Evolutionary conservation across 441 rosid genomes (phyloP).

Genomic region (Pelargonium fulgidum): DNA sequence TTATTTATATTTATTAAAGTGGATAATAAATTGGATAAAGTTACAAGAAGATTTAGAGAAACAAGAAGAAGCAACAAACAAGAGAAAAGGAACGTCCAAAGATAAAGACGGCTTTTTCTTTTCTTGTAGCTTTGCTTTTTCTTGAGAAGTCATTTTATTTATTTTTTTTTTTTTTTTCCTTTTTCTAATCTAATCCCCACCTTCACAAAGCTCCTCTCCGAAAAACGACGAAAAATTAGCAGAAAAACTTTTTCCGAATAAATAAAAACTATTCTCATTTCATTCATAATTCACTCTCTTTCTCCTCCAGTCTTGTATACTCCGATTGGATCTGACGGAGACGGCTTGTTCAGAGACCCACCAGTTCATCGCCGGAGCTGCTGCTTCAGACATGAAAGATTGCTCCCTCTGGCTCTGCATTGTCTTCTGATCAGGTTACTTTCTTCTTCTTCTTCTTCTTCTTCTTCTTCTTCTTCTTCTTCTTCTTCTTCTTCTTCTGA

Average conservation of each 20-base stretch:
- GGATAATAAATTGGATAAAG: too few relatives aligned
- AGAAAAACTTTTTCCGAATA: background rate
- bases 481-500: background rate
- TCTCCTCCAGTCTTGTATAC: background rate
- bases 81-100: background rate
- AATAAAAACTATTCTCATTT: background rate
- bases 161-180: background rate
- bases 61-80: background rate
- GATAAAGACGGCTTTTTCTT: background rate
- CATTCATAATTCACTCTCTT: conserved; percentile 1
- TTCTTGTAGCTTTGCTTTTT: background rate
- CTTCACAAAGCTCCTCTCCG: background rate
- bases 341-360: background rate
- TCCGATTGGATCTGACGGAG: conserved; percentile 2
- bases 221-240: background rate
- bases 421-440: background rate
- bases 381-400: background rate
- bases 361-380: background rate
- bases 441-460: background rate
- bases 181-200: background rate
- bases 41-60: background rate
- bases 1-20: too few relatives aligned
- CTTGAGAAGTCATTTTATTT: background rate
- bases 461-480: background rate
- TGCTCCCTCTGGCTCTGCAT: conserved; percentile 1